phyloP scores from a whole-genome alignment of 176 grass and related monocot species.

The Saccharum officinarum region DNA sequence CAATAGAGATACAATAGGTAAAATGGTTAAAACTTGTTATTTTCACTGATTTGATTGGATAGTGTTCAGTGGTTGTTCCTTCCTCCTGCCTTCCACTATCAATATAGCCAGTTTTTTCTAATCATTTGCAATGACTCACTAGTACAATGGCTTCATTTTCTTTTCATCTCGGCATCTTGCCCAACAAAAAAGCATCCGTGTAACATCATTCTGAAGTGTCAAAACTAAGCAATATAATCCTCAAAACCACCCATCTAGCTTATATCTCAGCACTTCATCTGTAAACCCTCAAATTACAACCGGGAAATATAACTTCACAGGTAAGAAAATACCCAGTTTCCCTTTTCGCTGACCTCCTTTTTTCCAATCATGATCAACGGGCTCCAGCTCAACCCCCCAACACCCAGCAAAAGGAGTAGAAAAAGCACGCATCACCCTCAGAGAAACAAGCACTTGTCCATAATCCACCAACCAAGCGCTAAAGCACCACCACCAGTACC shows the following conservation, averaged over 20 bases:
- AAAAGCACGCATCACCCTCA: constrained; percentile 18
- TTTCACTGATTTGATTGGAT: constrained; percentile 10
- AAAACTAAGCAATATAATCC: constrained; percentile 3
- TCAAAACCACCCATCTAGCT: background rate
- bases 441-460: constrained; percentile 36
- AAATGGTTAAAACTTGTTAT: background rate
- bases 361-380: background rate
- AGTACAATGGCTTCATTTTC: background rate
- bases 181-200: background rate
- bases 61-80: background rate
- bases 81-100: constrained; percentile 24
- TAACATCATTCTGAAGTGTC: background rate
- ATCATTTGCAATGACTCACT: background rate
- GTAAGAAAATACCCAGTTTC: background rate
- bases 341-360: background rate
- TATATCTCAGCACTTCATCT: constrained; percentile 2
- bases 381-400: background rate
- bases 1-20: background rate
- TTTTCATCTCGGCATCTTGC: background rate
- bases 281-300: constrained; percentile 8
- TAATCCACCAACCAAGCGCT: constrained; percentile 43
- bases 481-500: constrained; percentile 15
- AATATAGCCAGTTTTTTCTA: background rate
- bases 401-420: background rate
- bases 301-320: background rate